A percentile compares a stretch with the other conserved stretches of the same genome.
phyloP scores from a whole-genome alignment of 805 yeast genomes.

The Metschnikowia cerradonensis region DNA sequence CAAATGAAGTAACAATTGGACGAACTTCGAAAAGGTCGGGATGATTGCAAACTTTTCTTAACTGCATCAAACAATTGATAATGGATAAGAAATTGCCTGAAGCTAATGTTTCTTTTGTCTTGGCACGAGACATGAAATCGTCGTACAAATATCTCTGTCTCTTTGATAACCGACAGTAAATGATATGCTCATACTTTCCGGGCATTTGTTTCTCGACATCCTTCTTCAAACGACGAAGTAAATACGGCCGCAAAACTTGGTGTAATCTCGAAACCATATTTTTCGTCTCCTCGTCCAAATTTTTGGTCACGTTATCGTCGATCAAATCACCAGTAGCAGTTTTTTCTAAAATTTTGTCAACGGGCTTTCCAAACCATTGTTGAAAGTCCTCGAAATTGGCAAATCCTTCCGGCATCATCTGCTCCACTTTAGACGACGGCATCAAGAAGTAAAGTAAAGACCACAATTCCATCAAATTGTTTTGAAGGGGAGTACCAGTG shows the following conservation, averaged over 20 bases:
- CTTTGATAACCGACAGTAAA: conserved; percentile 86
- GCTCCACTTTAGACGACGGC: conserved; percentile 78
- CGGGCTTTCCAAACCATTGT: conserved; percentile 98
- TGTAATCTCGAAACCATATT: conserved; percentile 85
- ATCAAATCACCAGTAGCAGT: conserved; percentile 46
- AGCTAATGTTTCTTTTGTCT: conserved; percentile 87
- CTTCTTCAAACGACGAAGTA: conserved; percentile 84
- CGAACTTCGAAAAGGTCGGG: conserved; percentile 95
- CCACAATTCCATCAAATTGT: conserved; percentile 94
- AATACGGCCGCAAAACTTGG: conserved; percentile 88
- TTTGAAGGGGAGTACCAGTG: conserved; percentile 97
- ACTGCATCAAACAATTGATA: conserved; percentile 95
- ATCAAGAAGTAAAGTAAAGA: conserved; percentile 88
- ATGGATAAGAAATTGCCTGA: conserved; percentile 93
- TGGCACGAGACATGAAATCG: conserved; percentile 96
- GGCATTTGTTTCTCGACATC: conserved; percentile 99
- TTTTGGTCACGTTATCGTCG: conserved; percentile 36
- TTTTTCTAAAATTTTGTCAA: conserved; percentile 83
- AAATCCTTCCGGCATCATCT: conserved; percentile 89
- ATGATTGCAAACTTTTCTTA: conserved; percentile 94
- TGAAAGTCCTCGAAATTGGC: conserved; percentile 95
- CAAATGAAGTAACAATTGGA: conserved; percentile 88
- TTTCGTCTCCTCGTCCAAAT: conserved; percentile 70
- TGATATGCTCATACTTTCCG: conserved; percentile 90
- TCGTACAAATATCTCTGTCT: conserved; percentile 90